Evolutionary conservation across 2,329 filamentous ascomycete species (phyloP).

Genomic region (Scopulariopsis brevicaulis): DNA sequence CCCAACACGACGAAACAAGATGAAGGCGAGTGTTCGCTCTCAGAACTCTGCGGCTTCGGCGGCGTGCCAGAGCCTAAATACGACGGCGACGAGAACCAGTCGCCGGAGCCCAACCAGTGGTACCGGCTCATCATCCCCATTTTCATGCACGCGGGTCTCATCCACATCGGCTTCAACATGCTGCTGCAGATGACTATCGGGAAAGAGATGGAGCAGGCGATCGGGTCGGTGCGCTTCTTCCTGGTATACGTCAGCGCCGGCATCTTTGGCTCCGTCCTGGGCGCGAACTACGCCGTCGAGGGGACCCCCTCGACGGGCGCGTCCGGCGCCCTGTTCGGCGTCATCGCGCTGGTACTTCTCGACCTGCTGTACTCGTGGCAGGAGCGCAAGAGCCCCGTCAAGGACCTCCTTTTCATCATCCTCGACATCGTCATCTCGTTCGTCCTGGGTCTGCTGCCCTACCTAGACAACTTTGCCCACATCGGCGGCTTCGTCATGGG

Average conservation of each 20-base stretch:
- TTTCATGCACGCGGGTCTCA: conserved; percentile 85
- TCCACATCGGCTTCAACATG: conserved; percentile 95
- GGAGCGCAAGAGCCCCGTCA: conserved; percentile 62
- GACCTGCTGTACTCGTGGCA: conserved; percentile 91
- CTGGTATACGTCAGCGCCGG: conserved; percentile 84
- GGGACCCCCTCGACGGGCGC: conserved; percentile 78
- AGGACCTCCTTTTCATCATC: conserved; percentile 78
- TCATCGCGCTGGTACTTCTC: conserved; percentile 78
- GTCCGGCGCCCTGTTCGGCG: conserved; percentile 82
- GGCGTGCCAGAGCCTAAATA: conserved; percentile 60
- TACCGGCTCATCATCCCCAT: conserved; percentile 93
- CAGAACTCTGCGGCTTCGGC: conserved; percentile 72
- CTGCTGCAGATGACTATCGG: conserved; percentile 82
- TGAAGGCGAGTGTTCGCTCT: conserved; percentile 58
- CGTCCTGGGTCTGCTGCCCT: conserved; percentile 80
- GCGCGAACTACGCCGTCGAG: conserved; percentile 81
- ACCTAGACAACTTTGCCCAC: conserved; percentile 93
- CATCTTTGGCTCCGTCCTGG: conserved; percentile 92
- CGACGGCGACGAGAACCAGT: conserved; percentile 35
- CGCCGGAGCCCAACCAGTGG: conserved; percentile 78
- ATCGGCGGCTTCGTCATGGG: conserved; percentile 96
- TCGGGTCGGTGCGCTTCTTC: conserved; percentile 79
- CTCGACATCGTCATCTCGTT: conserved; percentile 84
- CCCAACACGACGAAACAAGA: conserved; percentile 62
- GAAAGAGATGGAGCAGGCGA: conserved; percentile 83